These are phyloP conservation scores for Bacidia rubella DNA, from an alignment of 495 filamentous ascomycete species.

Conservation along the genomic window DNA sequence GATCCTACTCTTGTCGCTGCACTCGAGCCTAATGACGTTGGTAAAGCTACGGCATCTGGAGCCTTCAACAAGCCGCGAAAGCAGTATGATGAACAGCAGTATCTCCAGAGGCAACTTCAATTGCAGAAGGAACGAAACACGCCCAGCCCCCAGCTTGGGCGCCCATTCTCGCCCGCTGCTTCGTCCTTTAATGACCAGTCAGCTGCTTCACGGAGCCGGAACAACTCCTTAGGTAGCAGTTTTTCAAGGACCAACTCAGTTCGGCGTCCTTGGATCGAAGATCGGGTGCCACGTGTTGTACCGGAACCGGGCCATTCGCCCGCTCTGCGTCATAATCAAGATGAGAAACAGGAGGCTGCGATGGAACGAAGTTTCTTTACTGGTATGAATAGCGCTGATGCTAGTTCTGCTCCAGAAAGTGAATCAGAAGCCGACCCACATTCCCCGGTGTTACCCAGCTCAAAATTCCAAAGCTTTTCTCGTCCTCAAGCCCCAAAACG, in stretches of 20 bases:
- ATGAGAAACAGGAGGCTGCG: constrained; percentile 6
- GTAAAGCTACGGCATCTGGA: constrained; percentile 76
- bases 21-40: constrained; percentile 62
- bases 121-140: constrained; percentile 54
- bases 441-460: neutral
- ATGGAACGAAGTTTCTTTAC: constrained; percentile 31
- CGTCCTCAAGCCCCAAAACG: neutral
- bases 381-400: constrained; percentile 30
- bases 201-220: constrained; percentile 23
- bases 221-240: constrained; percentile 30
- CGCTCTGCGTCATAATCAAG: neutral
- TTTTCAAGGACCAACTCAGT: constrained; percentile 33
- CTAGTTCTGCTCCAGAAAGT: constrained; percentile 8
- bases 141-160: constrained; percentile 17
- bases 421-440: constrained; percentile 13
- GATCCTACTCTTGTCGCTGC: constrained; percentile 41
- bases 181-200: constrained; percentile 21
- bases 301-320: constrained; percentile 8
- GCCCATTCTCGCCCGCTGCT: constrained; percentile 21
- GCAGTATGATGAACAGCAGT: constrained; percentile 72
- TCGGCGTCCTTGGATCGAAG: constrained; percentile 10
- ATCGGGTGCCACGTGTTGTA: constrained; percentile 8
- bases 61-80: constrained; percentile 68
- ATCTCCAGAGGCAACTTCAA: constrained; percentile 65
- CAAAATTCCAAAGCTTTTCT: neutral